phyloP scores from a whole-genome alignment of 495 filamentous ascomycete species.

The Penicillium canescens region DNA sequence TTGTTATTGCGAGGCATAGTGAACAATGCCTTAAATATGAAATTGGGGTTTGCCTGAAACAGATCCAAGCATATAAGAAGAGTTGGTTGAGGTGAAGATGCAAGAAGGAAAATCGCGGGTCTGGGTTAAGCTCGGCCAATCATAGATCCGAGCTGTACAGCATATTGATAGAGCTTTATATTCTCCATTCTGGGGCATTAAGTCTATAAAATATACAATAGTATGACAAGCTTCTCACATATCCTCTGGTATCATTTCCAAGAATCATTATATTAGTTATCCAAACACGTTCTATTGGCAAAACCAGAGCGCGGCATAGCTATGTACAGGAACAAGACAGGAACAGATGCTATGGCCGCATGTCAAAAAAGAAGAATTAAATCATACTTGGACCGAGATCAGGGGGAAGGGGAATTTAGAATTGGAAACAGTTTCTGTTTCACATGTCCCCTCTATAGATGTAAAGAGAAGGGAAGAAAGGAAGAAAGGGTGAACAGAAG shows the following conservation, averaged over 20 bases:
- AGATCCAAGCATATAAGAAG: neutral
- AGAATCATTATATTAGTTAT: constrained; percentile 3
- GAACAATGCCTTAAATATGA: neutral
- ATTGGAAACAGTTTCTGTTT: neutral
- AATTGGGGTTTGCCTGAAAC: neutral
- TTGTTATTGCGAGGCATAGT: constrained; percentile 9
- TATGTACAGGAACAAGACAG: constrained; percentile 27
- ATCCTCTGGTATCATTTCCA: no score
- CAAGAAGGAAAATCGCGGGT: constrained; percentile 5
- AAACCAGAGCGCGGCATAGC: constrained; percentile 19
- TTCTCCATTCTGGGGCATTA: no score
- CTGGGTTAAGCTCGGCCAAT: constrained; percentile 19
- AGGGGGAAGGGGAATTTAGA: neutral
- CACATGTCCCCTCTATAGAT: constrained; percentile 4
- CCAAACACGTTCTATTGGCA: constrained; percentile 24
- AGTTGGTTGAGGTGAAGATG: neutral
- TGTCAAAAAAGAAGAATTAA: constrained; percentile 15
- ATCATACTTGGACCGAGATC: constrained; percentile 21
- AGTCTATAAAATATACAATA: neutral
- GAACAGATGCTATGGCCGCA: constrained; percentile 26
- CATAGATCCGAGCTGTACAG: constrained; percentile 19
- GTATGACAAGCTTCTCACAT: neutral
- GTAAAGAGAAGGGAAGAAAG: constrained; percentile 1
- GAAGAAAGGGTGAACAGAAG: constrained; percentile 16
- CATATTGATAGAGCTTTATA: neutral